Base-by-base conservation (phyloP, 2,329 filamentous ascomycete species). In the Arthrobotrys megalospora region DNA sequence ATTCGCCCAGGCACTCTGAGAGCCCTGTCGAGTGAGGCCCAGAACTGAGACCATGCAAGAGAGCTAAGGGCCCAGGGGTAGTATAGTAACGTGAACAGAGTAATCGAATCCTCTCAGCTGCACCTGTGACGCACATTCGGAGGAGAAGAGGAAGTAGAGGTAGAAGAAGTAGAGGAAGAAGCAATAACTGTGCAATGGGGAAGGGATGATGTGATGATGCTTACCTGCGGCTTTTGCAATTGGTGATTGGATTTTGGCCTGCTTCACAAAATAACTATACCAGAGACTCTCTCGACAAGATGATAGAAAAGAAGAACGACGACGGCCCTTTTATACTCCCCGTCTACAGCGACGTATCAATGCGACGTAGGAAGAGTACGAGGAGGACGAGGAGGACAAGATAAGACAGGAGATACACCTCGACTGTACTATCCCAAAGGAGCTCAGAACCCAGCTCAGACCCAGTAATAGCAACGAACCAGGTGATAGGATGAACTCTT, bases 401-500 rank as follows among this genome's bases (percentile, higher is more conserved):
- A 60, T 60, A 58, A 58, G 52, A 36, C 32, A 36, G 32, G 3
- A 34, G 21, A 34, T 14, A 36, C 12, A 55, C 45, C 55, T 77
- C 72, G 72, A 77, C 45, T 77, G 55, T 19, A 77, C 72, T 77
- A 58, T 77, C 72, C 72, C 32, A 70, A 77, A 77, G 48, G 65
- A 70, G 72, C 48, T 67, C 43, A 24, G 47, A 47, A 16, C 16
- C 16, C 34, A 36, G 69, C 28, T 43, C 24, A 48, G 47, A 21
- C 21, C 10, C 14, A 14, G 28, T 34, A 19, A 28, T 28, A 41
- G 21, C 21, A 12, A 36, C 19, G 28, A 52, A 5, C 63, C 58
- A 77, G 58, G 60, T 71, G 66, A 66, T 70, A 70, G 73, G 60
- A 64, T 67, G 66, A 71, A 77, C 58, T 70, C 58, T 71, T 77